Percentiles rank a stretch among this genome's conserved stretches.
phyloP scores from a whole-genome alignment of 371 early-diverging fungal species.

The Lichtheimia ramosa region DNA sequence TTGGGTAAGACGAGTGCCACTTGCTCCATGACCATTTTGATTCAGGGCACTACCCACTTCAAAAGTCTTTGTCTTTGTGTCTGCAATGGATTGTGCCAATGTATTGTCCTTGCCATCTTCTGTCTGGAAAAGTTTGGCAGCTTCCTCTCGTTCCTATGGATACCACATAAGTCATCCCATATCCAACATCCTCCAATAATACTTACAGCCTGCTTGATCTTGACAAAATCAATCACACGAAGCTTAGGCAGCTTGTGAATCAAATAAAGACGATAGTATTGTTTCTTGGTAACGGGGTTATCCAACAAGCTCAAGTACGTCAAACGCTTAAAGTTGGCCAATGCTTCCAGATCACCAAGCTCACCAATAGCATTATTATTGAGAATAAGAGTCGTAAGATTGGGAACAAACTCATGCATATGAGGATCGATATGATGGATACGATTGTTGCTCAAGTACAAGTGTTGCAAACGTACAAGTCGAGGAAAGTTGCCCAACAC shows the following conservation, averaged over 20 bases:
- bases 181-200: neutral
- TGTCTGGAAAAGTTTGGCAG: conserved; percentile 68
- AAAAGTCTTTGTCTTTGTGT: conserved; percentile 67
- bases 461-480: conserved; percentile 73
- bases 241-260: conserved; percentile 79
- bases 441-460: conserved; percentile 86
- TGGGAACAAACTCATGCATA: conserved; percentile 68
- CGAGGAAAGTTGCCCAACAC: conserved; percentile 87
- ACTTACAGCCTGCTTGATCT: conserved; percentile 36
- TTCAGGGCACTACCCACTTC: conserved; percentile 76
- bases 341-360: conserved; percentile 81
- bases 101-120: conserved; percentile 60
- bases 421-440: conserved; percentile 74
- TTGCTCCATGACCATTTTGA: conserved; percentile 24
- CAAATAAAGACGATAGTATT: conserved; percentile 81
- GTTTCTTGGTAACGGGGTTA: conserved; percentile 84
- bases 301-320: conserved; percentile 73
- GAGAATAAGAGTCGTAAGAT: conserved; percentile 77
- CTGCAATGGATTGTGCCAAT: conserved; percentile 61
- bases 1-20: conserved; percentile 45
- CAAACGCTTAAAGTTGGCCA: conserved; percentile 57
- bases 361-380: conserved; percentile 84
- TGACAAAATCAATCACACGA: conserved; percentile 83
- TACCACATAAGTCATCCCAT: neutral
- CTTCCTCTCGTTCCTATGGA: conserved; percentile 74